Evolutionary conservation across 2,329 filamentous ascomycete species (phyloP), one percentile per base, ranked within the genome.

Genomic region (Colletotrichum ledebouriae): DNA sequence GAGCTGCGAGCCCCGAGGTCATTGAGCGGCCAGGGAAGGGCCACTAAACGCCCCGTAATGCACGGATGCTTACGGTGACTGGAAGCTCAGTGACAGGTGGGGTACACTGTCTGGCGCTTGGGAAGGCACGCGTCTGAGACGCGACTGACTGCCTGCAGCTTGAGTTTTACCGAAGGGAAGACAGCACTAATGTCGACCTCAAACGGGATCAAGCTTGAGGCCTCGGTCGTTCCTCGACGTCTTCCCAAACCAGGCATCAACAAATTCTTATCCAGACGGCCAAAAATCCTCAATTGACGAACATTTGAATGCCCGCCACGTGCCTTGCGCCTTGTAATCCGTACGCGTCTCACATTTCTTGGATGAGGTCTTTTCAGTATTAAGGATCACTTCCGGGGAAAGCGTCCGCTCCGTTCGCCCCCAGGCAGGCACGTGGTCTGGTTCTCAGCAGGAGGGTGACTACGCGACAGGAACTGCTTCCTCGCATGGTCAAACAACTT

Each of bases 101-200:
- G 61, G 61, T 68, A 33, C 41, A 47, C 22, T 37, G 41, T 20
- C 42, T 29, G n/a, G 29, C 20, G 34, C 29, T 29, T 37, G 13
- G 42, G 42, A 33, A 46, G 13, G 53, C 50, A 67, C 64, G 64
- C 64, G 64, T 67, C 46, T n/a, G 34, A 52, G 47, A 63, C 64
- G 64, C 64, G 64, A 63, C 53, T 29, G 29, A 29, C 29, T 9
- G 25, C 4, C 25, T 63, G 46, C 37, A 46, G 17, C 52, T 63
- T 63, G 17, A 25, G n/a, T 52, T 56, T 50, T 37, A 34, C 15
- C 25, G 29, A 41, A 34, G 57, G 47, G 15, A 17, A 44, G 34
- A 29, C 29, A 37, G 22, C 25, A 65, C 66, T 39, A 39, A 39
- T 11, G 6, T 60, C 39, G 9, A 42, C 56, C 49, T 59, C 61